Percentiles rank a stretch among this genome's conserved stretches.
Conservation (phyloP, 352 stramenopile genomes). For the Aphanomyces cochlioides region DNA sequence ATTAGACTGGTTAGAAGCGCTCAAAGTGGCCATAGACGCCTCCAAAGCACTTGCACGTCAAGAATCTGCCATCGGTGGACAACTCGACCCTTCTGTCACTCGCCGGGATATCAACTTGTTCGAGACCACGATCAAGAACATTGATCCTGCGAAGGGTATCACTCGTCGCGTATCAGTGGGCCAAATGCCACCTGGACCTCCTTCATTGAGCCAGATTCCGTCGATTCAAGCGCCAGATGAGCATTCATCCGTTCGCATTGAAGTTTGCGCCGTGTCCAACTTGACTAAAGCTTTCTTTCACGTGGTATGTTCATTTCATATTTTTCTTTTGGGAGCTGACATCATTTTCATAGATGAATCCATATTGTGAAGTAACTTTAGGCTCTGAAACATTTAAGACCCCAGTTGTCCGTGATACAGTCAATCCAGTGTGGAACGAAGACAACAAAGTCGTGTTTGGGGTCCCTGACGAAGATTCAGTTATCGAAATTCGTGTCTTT, state of each 20-base stretch:
- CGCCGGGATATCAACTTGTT: too few species aligned
- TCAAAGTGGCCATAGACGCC: slow-evolving; percentile 81
- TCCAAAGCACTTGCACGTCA: slow-evolving; percentile 56
- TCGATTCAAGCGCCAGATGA: slow-evolving; percentile 48
- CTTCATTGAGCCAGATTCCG: too few species aligned
- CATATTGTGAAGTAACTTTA: slow-evolving; percentile 75
- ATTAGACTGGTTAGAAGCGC: slow-evolving; percentile 80
- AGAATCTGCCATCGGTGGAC: too few species aligned
- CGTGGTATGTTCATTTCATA: slow-evolving; percentile 52
- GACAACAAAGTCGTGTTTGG: slow-evolving; percentile 83
- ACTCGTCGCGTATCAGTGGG: too few species aligned
- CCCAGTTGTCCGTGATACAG: slow-evolving; percentile 69
- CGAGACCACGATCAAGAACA: too few species aligned
- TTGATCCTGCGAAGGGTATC: too few species aligned
- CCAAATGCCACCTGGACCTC: too few species aligned
- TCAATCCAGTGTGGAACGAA: slow-evolving; percentile 77
- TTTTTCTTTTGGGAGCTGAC: neutral
- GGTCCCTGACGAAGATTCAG: slow-evolving; percentile 66
- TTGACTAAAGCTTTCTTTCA: slow-evolving; percentile 80
- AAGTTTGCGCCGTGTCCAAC: slow-evolving; percentile 67
- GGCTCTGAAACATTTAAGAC: slow-evolving; percentile 81
- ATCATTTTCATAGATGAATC: slow-evolving; percentile 44
- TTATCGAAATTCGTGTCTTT: slow-evolving; percentile 79
- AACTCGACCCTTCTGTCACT: too few species aligned
- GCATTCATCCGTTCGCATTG: slow-evolving; percentile 62